Conservation (phyloP, 2,329 filamentous ascomycete species). For the Graphiopsis chlorocephala region DNA sequence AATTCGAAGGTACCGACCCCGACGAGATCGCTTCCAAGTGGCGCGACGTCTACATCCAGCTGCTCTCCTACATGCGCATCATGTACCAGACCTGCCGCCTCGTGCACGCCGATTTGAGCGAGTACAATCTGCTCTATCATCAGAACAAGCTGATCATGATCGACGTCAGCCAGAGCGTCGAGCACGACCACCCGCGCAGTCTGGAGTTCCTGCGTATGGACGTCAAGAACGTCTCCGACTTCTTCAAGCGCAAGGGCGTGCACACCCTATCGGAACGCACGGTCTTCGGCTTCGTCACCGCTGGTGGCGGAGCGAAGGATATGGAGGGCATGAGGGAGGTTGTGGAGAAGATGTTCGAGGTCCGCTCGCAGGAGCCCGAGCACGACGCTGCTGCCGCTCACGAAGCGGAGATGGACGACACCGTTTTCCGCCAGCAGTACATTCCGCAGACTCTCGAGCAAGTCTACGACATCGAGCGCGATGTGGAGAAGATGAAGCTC, state of each 20-base stretch:
- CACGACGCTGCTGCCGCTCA: slow-evolving; percentile 52
- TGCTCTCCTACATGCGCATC: slow-evolving; percentile 83
- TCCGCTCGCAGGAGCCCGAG: slow-evolving; percentile 45
- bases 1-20: slow-evolving; percentile 61
- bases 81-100: slow-evolving; percentile 91
- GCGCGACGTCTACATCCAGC: slow-evolving; percentile 74
- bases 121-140: slow-evolving; percentile 96
- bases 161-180: slow-evolving; percentile 95
- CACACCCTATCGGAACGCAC: slow-evolving; percentile 73
- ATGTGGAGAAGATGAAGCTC: slow-evolving; percentile 71
- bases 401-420: slow-evolving; percentile 70
- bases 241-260: slow-evolving; percentile 83
- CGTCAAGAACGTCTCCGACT: slow-evolving; percentile 93
- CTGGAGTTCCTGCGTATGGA: slow-evolving; percentile 97
- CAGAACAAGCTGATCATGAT: slow-evolving; percentile 83
- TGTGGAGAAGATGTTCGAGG: slow-evolving; percentile 66
- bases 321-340: slow-evolving; percentile 57
- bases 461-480: slow-evolving; percentile 93
- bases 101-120: slow-evolving; percentile 93
- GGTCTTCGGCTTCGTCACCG: slow-evolving; percentile 81
- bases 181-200: slow-evolving; percentile 90
- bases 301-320: slow-evolving; percentile 57
- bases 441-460: slow-evolving; percentile 95
- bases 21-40: slow-evolving; percentile 64
- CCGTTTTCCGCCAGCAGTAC: slow-evolving; percentile 93